Evolutionary conservation across 1,284 basidiomycete genomes (phyloP), one percentile per base, ranked within the genome.

Genomic region (Ceratobasidium sp.): DNA sequence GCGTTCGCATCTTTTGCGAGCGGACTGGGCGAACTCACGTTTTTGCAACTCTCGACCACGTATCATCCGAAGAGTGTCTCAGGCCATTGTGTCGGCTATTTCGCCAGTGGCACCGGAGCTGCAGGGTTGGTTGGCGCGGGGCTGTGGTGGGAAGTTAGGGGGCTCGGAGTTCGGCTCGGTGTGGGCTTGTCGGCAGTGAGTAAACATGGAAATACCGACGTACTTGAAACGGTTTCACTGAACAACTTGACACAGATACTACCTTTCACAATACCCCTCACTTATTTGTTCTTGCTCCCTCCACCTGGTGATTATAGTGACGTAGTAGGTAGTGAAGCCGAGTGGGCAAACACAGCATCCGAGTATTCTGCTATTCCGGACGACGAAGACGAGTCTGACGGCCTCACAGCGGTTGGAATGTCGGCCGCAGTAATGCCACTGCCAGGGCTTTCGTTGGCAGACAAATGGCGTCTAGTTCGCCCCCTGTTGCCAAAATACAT

Each of bases 21-120:
- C 90, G 93, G 93, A 2, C 84, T 99, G 6, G 97, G 98, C 14
- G 97, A 99, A 81, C 81, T 99, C 74, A 98, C 96, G 0, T 98
- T 95, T 79, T 83, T 99, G 1, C 97, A 99, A 82, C 84, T 98
- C 2, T 95, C 95, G 0, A 98, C 96, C 0, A 91, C 92, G 0
- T 93, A 91, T 78, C 85, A 86, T 57, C 89, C 92, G 0, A 82
- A 89, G 1, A 88, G 88, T 18, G 84, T 92, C 14, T 89, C 86
- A 7, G 90, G 91, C 0, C 89, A 88, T 67, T 87, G 88, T 66
- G 86, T 94, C 30, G 89, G 92, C 1, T 93, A 92, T 78, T 96
- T 95, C 81, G 90, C 94, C 2, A 91, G 91, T 8, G 97, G 97
- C 0, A 99, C 97, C 0, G 97, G 97, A 0, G 95, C 93, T 1